Percentiles rank a stretch among this genome's conserved stretches.
Conservation (phyloP, 2,329 filamentous ascomycete species). For the Exophiala dermatitidis region DNA sequence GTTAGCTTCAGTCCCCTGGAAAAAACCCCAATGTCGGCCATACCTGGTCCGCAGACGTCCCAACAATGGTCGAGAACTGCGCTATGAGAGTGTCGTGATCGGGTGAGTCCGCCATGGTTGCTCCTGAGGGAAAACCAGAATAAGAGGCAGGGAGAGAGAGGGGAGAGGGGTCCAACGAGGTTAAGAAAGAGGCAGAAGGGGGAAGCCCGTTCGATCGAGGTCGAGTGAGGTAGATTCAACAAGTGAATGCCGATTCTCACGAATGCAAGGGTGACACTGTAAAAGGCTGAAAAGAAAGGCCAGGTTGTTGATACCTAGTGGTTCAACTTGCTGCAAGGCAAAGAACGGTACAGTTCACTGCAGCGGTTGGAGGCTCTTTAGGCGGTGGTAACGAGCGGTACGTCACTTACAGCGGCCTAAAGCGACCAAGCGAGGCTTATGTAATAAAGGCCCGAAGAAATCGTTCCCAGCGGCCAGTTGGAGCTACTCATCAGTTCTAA, state of each 20-base stretch:
- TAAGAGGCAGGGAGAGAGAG: constrained; percentile 5
- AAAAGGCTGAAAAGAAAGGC: no score
- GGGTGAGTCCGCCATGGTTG: constrained; percentile 18
- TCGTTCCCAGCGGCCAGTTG: background rate
- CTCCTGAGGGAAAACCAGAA: background rate
- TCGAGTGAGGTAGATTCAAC: no score
- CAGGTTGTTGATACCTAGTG: no score
- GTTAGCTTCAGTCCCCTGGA: background rate
- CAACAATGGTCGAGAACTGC: constrained; percentile 53
- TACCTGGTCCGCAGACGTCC: constrained; percentile 45
- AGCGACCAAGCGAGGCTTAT: background rate
- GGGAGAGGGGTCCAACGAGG: constrained; percentile 2
- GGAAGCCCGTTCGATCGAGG: no score
- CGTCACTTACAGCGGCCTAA: background rate
- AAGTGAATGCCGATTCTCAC: no score
- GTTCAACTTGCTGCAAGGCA: no score
- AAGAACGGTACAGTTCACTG: no score
- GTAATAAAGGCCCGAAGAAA: background rate
- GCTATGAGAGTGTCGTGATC: constrained; percentile 39
- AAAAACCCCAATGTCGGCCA: constrained; percentile 2
- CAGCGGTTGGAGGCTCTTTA: no score
- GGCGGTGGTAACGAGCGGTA: background rate
- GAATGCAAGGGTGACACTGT: no score
- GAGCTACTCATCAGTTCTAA: background rate
- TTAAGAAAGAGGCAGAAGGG: background rate